Evolutionary conservation across 345 rosid species (phyloP).

Genomic region (Toxicodendron radicans): DNA sequence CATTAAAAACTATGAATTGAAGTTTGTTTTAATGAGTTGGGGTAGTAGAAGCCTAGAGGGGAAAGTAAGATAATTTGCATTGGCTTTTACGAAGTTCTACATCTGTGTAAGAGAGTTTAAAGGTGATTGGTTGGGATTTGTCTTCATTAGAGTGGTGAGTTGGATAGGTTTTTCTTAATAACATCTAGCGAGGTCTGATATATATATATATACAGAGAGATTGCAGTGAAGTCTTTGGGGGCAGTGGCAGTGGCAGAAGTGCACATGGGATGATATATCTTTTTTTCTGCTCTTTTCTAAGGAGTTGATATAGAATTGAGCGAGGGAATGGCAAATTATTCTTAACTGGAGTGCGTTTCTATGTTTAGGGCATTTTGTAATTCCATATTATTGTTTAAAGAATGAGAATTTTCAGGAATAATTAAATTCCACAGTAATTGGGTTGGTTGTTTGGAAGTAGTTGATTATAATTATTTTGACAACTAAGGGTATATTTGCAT

Average conservation of each 20-base stretch:
- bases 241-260: conserved; percentile 28
- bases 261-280: conserved; percentile 63
- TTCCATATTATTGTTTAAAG: conserved; percentile 42
- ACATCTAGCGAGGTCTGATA: conserved; percentile 26
- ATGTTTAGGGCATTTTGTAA: conserved; percentile 32
- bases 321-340: conserved; percentile 39
- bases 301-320: conserved; percentile 29
- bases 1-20: conserved; percentile 13
- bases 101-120: conserved; percentile 33
- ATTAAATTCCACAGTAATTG: conserved; percentile 30
- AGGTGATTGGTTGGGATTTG: conserved; percentile 33
- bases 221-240: conserved; percentile 11
- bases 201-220: neutral
- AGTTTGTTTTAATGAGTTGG: conserved; percentile 12
- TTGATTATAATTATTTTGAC: conserved; percentile 38
- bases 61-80: conserved; percentile 37
- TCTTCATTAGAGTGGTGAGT: conserved; percentile 34
- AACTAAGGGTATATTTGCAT: conserved; percentile 42
- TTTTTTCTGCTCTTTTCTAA: conserved; percentile 29
- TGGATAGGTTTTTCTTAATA: conserved; percentile 21
- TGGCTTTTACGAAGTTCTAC: conserved; percentile 28
- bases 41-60: conserved; percentile 10
- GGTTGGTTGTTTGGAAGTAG: conserved; percentile 19
- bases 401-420: conserved; percentile 33
- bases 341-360: conserved; percentile 25